Evolutionary conservation across 805 yeast genomes (phyloP), one percentile per base, ranked within the genome.

Genomic region (Osmozyma mogii): DNA sequence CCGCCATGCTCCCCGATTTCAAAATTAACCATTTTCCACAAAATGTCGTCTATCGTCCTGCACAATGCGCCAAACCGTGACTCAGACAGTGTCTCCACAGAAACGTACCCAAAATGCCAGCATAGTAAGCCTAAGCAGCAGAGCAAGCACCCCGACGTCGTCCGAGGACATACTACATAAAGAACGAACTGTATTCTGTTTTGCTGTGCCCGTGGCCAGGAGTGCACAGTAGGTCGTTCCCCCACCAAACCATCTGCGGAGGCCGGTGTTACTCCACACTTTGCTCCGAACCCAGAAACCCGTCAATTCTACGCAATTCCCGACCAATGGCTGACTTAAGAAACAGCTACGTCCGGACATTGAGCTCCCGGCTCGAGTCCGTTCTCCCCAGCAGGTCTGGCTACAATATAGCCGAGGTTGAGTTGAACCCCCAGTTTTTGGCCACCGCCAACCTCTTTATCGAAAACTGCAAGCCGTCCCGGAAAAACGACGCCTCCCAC

Each of bases 381-480:
- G 44, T 61, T 15, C 44, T 63, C 15, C 68, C 69, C 11, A 52
- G 45, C 38, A 42, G 60, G 17, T 55, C 66, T 1, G 66, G 68
- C n/a, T 50, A 52, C 35, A 40, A 58, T 4, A 35, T 58, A 8
- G 52, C 53, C 8, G 68, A 63, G 32, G 63, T 62, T 6, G 68
- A 62, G 43, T 43, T 61, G 24, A 57, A 61, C 32, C 58, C 64
- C 3, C 68, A 61, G 36, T 63, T 52, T 34, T 33, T 53, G 13
- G 39, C 46, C 15, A 54, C 67, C 13, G 52, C 50, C 15, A 40
- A 48, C 18, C 47, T 60, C 23, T 43, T 62, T 15, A 25, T 54
- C 10, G 34, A 29, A 22, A 32, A 32, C 26, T 34, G 41, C 38
- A 36, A 30, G 23, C 36, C 34, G 6, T 21, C 31, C 22, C 28